Base-by-base conservation (phyloP, 345 rosid species). In the Lepidium africanum region DNA sequence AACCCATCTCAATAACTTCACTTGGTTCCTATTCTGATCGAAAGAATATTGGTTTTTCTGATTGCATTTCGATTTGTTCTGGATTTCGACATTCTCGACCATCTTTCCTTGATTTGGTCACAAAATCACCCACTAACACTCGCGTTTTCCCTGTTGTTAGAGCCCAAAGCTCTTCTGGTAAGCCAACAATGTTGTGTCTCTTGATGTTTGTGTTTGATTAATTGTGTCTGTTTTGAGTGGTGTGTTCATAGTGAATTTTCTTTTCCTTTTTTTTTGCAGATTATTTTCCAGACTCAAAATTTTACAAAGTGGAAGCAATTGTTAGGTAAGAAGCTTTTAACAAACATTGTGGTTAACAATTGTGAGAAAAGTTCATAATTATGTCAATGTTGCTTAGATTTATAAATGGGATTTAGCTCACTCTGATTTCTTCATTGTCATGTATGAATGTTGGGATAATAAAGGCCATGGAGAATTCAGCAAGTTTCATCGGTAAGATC, bases 281-380 rank as follows among this genome's bases (percentile, higher is more conserved):
- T 51, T 87, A 83, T 38, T 25, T 82, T 14, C 94, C 94, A 10
- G 96, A 87, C 71, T 79, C 94, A 3, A 72, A 86, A 37, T 92
- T 92, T 71, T 92, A 92, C 81, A 89, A 86, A 67, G 89, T 92
- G 48, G 98, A 92, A 78, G 98, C 96, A 30, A 83, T 92, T 79
- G 43, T 92, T 67, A 89, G 96, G 95, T 76, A 40, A 56, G 47
- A 48, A 56, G 40, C 1, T 54, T 62, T 3, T 25, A 17, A 30
- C 33, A 30, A 19, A 16, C 12, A 0, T 58, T 38, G 14, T 60
- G 30, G 25, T 41, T 35, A n/a, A 4, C 42, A 17, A 41, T 40
- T 53, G 38, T 37, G 58, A 37, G 21, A 17, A 25, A 10, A 58
- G 17, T n/a, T 69, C 9, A 40, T 27, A n/a, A 56, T 38, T 14